Conservation (phyloP, 1,139 yeast genomes). For the Yamadazyma conglobata region DNA sequence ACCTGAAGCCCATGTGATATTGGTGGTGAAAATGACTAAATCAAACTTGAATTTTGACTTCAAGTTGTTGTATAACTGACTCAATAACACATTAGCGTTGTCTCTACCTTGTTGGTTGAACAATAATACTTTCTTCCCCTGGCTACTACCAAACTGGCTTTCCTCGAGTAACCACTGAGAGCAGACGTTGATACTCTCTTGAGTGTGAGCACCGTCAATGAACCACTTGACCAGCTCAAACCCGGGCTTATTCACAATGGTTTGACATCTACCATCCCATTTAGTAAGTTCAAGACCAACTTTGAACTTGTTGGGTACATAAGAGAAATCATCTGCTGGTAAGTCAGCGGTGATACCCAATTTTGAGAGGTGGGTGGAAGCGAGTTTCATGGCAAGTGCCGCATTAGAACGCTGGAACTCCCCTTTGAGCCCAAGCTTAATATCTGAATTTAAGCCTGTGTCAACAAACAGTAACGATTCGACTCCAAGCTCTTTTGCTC, state of each 20-base stretch:
- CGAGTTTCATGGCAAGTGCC: conserved; percentile 77
- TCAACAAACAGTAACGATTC: conserved; percentile 51
- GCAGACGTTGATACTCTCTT: conserved; percentile 79
- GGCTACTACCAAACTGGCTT: conserved; percentile 18
- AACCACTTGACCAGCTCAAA: conserved; percentile 62
- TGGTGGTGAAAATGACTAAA: conserved; percentile 82
- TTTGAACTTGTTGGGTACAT: conserved; percentile 54
- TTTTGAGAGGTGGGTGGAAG: conserved; percentile 55
- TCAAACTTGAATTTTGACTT: conserved; percentile 47
- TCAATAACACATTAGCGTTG: conserved; percentile 63
- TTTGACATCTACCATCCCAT: conserved; percentile 97
- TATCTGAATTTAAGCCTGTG: conserved; percentile 23
- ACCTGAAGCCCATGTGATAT: conserved; percentile 87
- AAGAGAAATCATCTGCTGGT: conserved; percentile 24
- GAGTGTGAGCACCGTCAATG: conserved; percentile 95
- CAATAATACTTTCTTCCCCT: conserved; percentile 47
- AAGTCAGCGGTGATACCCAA: conserved; percentile 35
- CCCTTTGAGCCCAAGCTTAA: conserved; percentile 78
- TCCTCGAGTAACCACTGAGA: conserved; percentile 67
- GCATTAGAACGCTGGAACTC: conserved; percentile 85
- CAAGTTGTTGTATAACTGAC: conserved; percentile 46
- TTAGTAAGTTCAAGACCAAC: conserved; percentile 64
- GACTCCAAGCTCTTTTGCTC: conserved; percentile 64
- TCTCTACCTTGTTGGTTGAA: conserved; percentile 95
- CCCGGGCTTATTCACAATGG: conserved; percentile 41